Evolutionary conservation across 2,329 filamentous ascomycete species (phyloP).

Genomic region (Neofusicoccum sp.): DNA sequence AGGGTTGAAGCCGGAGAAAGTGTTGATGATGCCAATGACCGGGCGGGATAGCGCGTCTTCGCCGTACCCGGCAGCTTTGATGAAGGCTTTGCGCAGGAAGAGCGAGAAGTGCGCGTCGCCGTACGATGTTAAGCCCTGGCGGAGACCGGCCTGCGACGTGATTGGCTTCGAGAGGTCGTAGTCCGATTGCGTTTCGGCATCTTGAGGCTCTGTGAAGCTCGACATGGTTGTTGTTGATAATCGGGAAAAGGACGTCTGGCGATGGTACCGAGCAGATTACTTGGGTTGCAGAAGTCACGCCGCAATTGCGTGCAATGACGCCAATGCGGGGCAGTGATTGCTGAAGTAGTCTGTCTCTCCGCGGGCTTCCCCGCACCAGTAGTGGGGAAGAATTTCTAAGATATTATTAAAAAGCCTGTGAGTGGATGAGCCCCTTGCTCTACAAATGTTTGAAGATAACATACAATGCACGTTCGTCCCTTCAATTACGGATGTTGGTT

Average conservation of each 20-base stretch:
- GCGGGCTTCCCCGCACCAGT: background rate
- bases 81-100: slow-evolving; percentile 75
- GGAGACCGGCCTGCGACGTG: slow-evolving; percentile 55
- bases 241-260: background rate
- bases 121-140: slow-evolving; percentile 68
- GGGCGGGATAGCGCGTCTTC: slow-evolving; percentile 71
- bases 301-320: slow-evolving; percentile 2
- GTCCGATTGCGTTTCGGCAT: slow-evolving; percentile 39
- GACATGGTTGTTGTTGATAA: background rate
- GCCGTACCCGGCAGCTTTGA: slow-evolving; percentile 74
- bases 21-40: slow-evolving; percentile 76
- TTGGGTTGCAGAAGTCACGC: background rate
- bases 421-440: background rate
- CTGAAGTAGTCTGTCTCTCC: background rate
- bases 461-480: background rate
- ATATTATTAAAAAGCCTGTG: background rate
- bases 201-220: background rate
- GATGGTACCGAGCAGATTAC: too few relatives aligned
- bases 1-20: slow-evolving; percentile 72
- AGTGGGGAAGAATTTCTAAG: background rate
- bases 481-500: background rate
- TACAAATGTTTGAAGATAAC: background rate
- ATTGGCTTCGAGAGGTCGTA: slow-evolving; percentile 64
- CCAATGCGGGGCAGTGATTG: slow-evolving; percentile 5
- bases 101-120: slow-evolving; percentile 75